phyloP scores from a whole-genome alignment of 768 basidiomycete species.

The Serendipita sp. region DNA sequence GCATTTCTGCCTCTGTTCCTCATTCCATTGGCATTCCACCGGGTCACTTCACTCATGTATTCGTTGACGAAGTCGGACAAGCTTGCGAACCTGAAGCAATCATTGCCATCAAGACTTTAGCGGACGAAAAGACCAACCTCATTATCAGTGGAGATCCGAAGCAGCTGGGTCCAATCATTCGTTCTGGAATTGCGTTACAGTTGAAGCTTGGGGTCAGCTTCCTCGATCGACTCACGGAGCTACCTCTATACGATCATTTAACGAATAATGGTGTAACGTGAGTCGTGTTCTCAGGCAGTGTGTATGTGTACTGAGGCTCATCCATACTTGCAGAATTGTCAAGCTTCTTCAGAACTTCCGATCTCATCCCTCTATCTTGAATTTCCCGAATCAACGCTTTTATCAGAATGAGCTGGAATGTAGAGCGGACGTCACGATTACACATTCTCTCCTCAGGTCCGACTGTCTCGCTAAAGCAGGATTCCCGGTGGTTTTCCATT shows the following conservation, averaged over 20 bases:
- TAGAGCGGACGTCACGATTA: slow-evolving; percentile 15
- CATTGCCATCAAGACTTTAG: slow-evolving; percentile 24
- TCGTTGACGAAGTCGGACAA: slow-evolving; percentile 51
- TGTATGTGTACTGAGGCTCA: too few relatives aligned
- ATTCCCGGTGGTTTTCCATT: slow-evolving; percentile 23
- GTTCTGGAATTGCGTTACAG: slow-evolving; percentile 16
- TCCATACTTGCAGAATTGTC: slow-evolving; percentile 26
- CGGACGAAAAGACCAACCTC: slow-evolving; percentile 21
- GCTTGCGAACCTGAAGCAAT: slow-evolving; percentile 44
- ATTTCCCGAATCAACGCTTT: slow-evolving; percentile 36
- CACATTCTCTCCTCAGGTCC: slow-evolving; percentile 16
- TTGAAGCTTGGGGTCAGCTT: slow-evolving; percentile 21
- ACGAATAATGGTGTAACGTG: slow-evolving; percentile 19
- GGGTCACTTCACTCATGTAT: slow-evolving; percentile 45
- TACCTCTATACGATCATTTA: slow-evolving; percentile 17
- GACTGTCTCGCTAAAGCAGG: slow-evolving; percentile 16
- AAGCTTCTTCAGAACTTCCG: slow-evolving; percentile 45
- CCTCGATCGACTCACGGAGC: slow-evolving; percentile 22
- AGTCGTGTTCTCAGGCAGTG: slow-evolving; percentile 6
- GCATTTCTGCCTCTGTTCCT: slow-evolving; percentile 34
- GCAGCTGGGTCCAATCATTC: slow-evolving; percentile 25
- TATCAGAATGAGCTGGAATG: slow-evolving; percentile 22
- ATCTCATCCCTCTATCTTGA: slow-evolving; percentile 37
- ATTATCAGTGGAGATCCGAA: slow-evolving; percentile 24
- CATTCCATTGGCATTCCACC: slow-evolving; percentile 30